These are phyloP conservation scores for Penicillium cinerascens DNA, from an alignment of 495 filamentous ascomycete genomes.

Conservation along the genomic window DNA sequence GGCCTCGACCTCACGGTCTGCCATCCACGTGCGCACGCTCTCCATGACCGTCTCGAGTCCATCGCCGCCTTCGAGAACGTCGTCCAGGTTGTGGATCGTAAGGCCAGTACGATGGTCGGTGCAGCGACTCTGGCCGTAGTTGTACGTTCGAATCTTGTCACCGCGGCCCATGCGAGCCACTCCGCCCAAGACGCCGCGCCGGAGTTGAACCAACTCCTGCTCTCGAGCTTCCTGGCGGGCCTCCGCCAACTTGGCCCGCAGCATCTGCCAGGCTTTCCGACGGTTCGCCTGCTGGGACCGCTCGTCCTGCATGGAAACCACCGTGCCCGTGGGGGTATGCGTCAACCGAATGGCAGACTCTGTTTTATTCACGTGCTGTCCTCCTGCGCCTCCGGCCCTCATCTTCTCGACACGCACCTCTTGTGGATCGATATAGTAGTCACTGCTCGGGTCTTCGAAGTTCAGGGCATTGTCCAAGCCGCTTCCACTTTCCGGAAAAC, in stretches of 20 bases:
- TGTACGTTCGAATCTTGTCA: conserved; percentile 94
- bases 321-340: conserved; percentile 80
- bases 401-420: conserved; percentile 88
- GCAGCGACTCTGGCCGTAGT: conserved; percentile 87
- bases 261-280: conserved; percentile 76
- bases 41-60: conserved; percentile 74
- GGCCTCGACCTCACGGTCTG: conserved; percentile 69
- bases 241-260: conserved; percentile 82
- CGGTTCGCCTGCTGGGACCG: conserved; percentile 89
- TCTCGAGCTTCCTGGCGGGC: conserved; percentile 77
- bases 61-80: conserved; percentile 71
- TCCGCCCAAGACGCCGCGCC: conserved; percentile 71
- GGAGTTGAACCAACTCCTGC: conserved; percentile 67
- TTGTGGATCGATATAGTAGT: conserved; percentile 82
- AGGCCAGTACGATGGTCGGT: conserved; percentile 89
- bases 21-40: conserved; percentile 75
- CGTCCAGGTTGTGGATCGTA: conserved; percentile 76
- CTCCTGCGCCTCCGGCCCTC: conserved; percentile 86
- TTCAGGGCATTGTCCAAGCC: conserved; percentile 53
- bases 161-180: conserved; percentile 78
- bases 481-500: conserved; percentile 59
- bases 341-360: conserved; percentile 93
- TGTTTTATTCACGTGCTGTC: conserved; percentile 97
- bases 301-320: conserved; percentile 88
- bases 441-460: conserved; percentile 77